Evolutionary conservation across 2,329 filamentous ascomycete genomes (phyloP), one percentile per base, ranked within the genome.

Genomic region (Bipolaris zeicola): DNA sequence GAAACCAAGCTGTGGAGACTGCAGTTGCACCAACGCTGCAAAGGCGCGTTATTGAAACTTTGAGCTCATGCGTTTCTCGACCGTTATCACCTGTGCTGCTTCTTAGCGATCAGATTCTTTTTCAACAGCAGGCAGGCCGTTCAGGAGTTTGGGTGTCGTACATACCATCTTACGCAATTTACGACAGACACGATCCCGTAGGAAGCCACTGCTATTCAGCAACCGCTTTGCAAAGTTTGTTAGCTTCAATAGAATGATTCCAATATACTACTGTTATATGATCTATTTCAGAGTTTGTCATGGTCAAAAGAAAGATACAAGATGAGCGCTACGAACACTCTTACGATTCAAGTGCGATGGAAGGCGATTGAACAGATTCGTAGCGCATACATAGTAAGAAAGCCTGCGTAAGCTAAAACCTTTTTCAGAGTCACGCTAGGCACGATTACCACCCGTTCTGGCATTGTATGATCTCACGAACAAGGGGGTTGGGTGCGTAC

Each of bases 1-100:
- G 80, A 81, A 58, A 52, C 53, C 8, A 64, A 36, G 41, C 42
- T 68, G n/a, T 70, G 67, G 67, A 47, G 48, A 24, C n/a, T 47
- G 37, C 33, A 47, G 22, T 7, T 56, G 20, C 36, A 24, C 22
- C 18, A 37, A 5, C 8, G 14, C 3, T 8, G 42, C 11, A 51
- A 42, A 31, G 53, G 53, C 3, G 53, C 48, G 4, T 26, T 56
- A 7, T 22, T 56, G 18, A 24, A 26, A 28, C 33, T 56, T 18
- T 56, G 22, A 55, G 22, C 22, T 10, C 11, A 18, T 13, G 3
- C 5, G 22, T 26, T 14, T 42, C 13, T 26, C 28, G 13, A 8
- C 13, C n/a, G 22, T 24, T 26, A 13, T 16, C 39, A 24, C 3
- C 28, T 31, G 28, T 31, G 6, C 3, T 5, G 28, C 28, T 31